phyloP scores from a whole-genome alignment of 805 yeast species.

The Yarrowia hollandica region DNA sequence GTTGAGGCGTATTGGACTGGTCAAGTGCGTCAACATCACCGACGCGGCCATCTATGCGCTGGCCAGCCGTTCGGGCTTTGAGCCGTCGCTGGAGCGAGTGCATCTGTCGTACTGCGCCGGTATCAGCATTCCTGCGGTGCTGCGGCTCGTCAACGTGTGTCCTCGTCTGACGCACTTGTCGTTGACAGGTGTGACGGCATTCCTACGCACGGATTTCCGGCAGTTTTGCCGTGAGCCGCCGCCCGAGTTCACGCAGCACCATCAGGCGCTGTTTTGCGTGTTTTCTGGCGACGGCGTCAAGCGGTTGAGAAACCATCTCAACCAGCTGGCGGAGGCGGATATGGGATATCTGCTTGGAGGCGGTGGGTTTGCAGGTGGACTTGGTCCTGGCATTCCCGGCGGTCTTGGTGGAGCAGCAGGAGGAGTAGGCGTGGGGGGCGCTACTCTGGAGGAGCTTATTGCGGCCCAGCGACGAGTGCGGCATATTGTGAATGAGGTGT shows the following conservation, averaged over 20 bases:
- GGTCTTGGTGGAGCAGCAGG: neutral
- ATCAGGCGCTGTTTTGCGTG: constrained; percentile 84
- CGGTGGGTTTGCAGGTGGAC: neutral
- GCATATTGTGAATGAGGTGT: constrained; percentile 26
- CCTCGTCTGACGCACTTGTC: constrained; percentile 87
- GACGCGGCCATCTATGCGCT: constrained; percentile 76
- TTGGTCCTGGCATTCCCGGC: neutral
- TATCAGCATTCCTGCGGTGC: constrained; percentile 75
- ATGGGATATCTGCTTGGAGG: constrained; percentile 17
- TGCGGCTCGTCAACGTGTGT: constrained; percentile 70
- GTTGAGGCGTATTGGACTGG: constrained; percentile 87
- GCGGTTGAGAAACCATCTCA: constrained; percentile 69
- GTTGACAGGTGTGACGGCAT: constrained; percentile 88
- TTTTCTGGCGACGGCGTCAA: constrained; percentile 88
- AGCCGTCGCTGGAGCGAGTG: constrained; percentile 85
- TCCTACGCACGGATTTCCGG: constrained; percentile 80
- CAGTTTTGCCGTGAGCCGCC: constrained; percentile 91
- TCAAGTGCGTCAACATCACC: constrained; percentile 83
- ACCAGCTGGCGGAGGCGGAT: constrained; percentile 37
- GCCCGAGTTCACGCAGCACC: constrained; percentile 83
- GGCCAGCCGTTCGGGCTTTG: constrained; percentile 61
- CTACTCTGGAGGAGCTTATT: constrained; percentile 28
- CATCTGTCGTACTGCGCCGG: constrained; percentile 89
- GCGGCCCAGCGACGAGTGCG: constrained; percentile 27
- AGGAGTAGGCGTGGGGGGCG: neutral